Evolutionary conservation across 1,284 basidiomycete genomes (phyloP).

Genomic region (Cystobasidiaceae sp.): DNA sequence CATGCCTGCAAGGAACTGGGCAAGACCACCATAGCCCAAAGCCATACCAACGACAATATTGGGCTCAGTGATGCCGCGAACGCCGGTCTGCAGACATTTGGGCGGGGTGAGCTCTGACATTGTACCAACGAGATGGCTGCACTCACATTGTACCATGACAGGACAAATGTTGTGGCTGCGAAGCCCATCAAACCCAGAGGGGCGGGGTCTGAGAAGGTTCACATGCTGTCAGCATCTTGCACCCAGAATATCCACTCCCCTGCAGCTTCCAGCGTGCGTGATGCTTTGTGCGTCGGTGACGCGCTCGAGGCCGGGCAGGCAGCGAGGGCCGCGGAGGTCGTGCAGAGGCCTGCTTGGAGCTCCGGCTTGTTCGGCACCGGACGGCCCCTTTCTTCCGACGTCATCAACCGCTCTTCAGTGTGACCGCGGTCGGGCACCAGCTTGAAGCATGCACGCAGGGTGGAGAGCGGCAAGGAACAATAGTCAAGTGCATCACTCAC

Average conservation of each 20-base stretch:
- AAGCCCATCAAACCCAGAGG: constrained; percentile 53
- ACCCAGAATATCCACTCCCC: too few relatives aligned
- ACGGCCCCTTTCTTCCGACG: too few relatives aligned
- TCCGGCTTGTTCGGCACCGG: too few relatives aligned
- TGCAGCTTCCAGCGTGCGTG: too few relatives aligned
- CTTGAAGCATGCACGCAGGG: too few relatives aligned
- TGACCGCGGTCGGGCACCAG: too few relatives aligned
- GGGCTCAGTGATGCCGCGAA: constrained; percentile 50
- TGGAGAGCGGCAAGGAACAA: too few relatives aligned
- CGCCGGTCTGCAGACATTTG: constrained; percentile 27
- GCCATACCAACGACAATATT: constrained; percentile 83
- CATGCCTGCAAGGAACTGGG: constrained; percentile 57
- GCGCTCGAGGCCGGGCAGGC: too few relatives aligned
- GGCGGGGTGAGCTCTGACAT: constrained; percentile 47
- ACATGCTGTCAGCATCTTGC: not conserved
- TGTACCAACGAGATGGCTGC: not conserved
- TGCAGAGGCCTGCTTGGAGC: too few relatives aligned
- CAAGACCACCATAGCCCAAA: constrained; percentile 61
- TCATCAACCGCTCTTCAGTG: too few relatives aligned
- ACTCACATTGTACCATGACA: constrained; percentile 46
- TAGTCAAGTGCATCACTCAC: not conserved
- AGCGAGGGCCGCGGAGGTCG: too few relatives aligned
- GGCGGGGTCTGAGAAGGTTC: constrained; percentile 54
- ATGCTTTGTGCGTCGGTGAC: not conserved
- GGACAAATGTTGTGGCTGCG: constrained; percentile 54